Evolutionary conservation across 1,284 basidiomycete genomes (phyloP).

Genomic region (Phlebopus sp.): DNA sequence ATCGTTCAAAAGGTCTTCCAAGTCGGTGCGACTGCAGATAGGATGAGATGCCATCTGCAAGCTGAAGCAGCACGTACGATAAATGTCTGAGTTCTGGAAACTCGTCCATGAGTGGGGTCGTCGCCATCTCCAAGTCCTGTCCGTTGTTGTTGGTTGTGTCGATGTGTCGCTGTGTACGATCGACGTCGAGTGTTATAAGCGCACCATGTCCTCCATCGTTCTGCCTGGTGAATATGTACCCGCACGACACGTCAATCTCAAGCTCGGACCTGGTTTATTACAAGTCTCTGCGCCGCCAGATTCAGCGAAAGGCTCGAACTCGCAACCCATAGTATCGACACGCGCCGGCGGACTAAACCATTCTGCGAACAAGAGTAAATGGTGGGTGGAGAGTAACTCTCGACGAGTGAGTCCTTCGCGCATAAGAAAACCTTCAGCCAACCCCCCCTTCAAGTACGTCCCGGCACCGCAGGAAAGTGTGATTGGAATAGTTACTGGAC

Average conservation of each 20-base stretch:
- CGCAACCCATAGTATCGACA: slow-evolving; percentile 54
- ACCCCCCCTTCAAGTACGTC: slow-evolving; percentile 65
- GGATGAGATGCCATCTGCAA: slow-evolving; percentile 7
- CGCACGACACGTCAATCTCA: slow-evolving; percentile 72
- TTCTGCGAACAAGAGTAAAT: slow-evolving; percentile 67
- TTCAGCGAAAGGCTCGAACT: slow-evolving; percentile 17
- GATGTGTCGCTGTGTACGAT: slow-evolving; percentile 4
- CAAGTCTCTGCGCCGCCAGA: slow-evolving; percentile 39
- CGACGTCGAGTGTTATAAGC: too few relatives aligned
- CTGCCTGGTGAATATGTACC: slow-evolving; percentile 69
- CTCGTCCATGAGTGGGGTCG: slow-evolving; percentile 50
- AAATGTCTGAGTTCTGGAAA: slow-evolving; percentile 70
- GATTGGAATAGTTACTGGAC: slow-evolving; percentile 67
- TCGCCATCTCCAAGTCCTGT: slow-evolving; percentile 25
- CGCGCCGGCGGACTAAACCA: slow-evolving; percentile 66
- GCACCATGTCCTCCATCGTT: slow-evolving; percentile 48
- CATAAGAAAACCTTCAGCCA: neutral
- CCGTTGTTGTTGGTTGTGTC: slow-evolving; percentile 2
- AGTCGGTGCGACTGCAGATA: slow-evolving; percentile 66
- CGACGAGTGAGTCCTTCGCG: slow-evolving; percentile 51
- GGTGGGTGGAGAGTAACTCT: slow-evolving; percentile 82
- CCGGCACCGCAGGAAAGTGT: slow-evolving; percentile 81
- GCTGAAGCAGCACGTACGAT: slow-evolving; percentile 48
- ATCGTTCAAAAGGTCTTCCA: slow-evolving; percentile 84
- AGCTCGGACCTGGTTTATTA: slow-evolving; percentile 73